Percentiles rank a stretch among this genome's conserved stretches.
Evolutionary conservation across 495 filamentous ascomycete species (phyloP).

Genomic region (Astrocystis sublimbata): DNA sequence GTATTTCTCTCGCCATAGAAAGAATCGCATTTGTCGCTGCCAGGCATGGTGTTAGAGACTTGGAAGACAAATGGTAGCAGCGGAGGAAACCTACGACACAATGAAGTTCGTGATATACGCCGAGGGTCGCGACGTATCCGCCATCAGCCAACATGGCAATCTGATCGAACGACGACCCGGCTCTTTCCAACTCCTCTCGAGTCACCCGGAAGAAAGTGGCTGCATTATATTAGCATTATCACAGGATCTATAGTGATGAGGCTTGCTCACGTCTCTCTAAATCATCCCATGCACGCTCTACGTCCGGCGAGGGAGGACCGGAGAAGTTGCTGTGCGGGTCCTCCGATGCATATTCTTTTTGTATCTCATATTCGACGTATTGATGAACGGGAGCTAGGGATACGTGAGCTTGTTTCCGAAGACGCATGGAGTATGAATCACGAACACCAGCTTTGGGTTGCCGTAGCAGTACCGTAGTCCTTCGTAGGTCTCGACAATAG

Average conservation of each 20-base stretch:
- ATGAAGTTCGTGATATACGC: conserved; percentile 19
- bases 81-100: neutral
- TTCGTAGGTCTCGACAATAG: no score
- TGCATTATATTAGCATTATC: neutral
- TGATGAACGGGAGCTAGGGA: conserved; percentile 14
- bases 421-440: neutral
- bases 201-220: neutral
- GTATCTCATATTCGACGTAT: conserved; percentile 16
- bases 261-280: neutral
- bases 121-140: conserved; percentile 8
- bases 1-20: conserved; percentile 17
- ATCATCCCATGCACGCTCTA: conserved; percentile 18
- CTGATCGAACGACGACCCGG: neutral
- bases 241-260: neutral
- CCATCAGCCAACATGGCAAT: neutral
- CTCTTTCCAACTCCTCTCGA: neutral
- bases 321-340: conserved; percentile 14
- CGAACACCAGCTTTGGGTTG: conserved; percentile 11
- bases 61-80: neutral
- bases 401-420: neutral
- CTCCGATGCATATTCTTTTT: conserved; percentile 14
- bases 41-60: no score
- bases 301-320: conserved; percentile 7
- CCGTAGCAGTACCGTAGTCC: no score
- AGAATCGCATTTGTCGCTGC: conserved; percentile 22